Conservation (phyloP, 2,329 filamentous ascomycete species). For the Talaromyces verruculosus region DNA sequence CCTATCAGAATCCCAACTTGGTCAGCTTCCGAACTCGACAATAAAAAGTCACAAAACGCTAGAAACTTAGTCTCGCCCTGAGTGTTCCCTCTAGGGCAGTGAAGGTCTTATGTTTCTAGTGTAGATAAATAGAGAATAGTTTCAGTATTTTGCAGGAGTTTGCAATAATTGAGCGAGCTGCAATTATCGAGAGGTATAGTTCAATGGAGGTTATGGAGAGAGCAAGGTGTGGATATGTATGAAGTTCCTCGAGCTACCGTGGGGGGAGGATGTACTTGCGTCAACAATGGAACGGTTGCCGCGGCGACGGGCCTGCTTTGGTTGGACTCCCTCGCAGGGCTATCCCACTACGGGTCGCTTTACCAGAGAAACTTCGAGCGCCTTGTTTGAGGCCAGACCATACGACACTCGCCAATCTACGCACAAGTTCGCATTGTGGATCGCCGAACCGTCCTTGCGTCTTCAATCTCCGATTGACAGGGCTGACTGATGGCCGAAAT, state of each 20-base stretch:
- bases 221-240: slow-evolving; percentile 20
- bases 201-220: neutral
- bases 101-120: slow-evolving; percentile 18
- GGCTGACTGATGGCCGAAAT: slow-evolving; percentile 16
- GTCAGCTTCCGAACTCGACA: slow-evolving; percentile 20
- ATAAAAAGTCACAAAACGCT: slow-evolving; percentile 17
- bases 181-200: neutral
- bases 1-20: slow-evolving; percentile 18
- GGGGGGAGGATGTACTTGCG: slow-evolving; percentile 27
- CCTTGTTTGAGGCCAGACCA: slow-evolving; percentile 8
- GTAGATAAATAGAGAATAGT: neutral
- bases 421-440: slow-evolving; percentile 2
- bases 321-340: slow-evolving; percentile 7
- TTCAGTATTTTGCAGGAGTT: neutral
- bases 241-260: slow-evolving; percentile 15
- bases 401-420: neutral
- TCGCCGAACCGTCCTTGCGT: slow-evolving; percentile 18
- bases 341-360: slow-evolving; percentile 6
- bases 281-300: slow-evolving; percentile 44
- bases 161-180: slow-evolving; percentile 2
- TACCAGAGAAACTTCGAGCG: neutral
- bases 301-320: slow-evolving; percentile 33
- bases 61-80: slow-evolving; percentile 23
- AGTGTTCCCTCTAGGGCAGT: slow-evolving; percentile 17
- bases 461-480: slow-evolving; percentile 17